Conservation (phyloP, 1,284 basidiomycete species). For the Fomitiporia mediterranea region DNA sequence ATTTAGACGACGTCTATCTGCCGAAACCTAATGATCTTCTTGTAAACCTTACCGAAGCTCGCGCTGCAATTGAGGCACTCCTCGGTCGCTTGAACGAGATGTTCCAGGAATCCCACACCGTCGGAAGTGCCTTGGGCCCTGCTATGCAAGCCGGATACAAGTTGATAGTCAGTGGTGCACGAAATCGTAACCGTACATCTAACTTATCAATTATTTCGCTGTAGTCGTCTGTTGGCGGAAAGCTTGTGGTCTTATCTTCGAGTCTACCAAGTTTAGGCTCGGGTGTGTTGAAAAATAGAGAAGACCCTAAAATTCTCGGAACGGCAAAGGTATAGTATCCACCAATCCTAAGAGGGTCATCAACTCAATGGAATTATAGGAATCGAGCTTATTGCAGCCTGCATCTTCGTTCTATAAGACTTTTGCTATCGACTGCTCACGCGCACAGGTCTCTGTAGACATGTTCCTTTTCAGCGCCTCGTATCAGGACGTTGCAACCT, state of each 20-base stretch:
- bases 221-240: slow-evolving; percentile 88
- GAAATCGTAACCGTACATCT: background rate
- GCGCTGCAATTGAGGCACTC: slow-evolving; percentile 78
- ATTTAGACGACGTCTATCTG: slow-evolving; percentile 95
- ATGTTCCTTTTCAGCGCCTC: slow-evolving; percentile 96
- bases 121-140: slow-evolving; percentile 94
- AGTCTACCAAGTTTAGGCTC: slow-evolving; percentile 86
- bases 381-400: slow-evolving; percentile 83
- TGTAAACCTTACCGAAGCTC: slow-evolving; percentile 87
- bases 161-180: slow-evolving; percentile 62
- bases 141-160: slow-evolving; percentile 96
- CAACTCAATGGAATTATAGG: slow-evolving; percentile 37
- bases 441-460: slow-evolving; percentile 96
- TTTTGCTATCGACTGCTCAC: slow-evolving; percentile 97
- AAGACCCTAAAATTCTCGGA: slow-evolving; percentile 94
- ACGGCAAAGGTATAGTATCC: slow-evolving; percentile 71
- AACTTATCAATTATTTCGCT: slow-evolving; percentile 1
- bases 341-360: background rate
- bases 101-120: slow-evolving; percentile 91
- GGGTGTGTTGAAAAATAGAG: slow-evolving; percentile 92
- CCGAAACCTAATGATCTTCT: slow-evolving; percentile 96
- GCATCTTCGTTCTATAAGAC: slow-evolving; percentile 97
- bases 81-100: slow-evolving; percentile 87
- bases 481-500: slow-evolving; percentile 95
- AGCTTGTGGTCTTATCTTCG: slow-evolving; percentile 88